Evolutionary conservation across 495 filamentous ascomycete species (phyloP).

Genomic region (Penicillium fimorum): DNA sequence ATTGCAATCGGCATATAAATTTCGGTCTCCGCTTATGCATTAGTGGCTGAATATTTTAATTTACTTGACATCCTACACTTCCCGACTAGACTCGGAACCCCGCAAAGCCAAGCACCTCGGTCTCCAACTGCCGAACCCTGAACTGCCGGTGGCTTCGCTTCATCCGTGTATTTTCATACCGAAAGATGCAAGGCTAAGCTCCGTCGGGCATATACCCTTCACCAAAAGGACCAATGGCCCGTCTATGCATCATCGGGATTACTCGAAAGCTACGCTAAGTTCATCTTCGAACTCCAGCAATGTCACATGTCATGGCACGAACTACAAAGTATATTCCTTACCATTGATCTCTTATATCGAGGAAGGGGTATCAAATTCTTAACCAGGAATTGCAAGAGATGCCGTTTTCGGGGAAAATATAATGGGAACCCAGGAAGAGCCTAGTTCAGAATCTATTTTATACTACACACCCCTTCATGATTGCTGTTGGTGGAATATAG

Average conservation of each 20-base stretch:
- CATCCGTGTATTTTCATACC: neutral
- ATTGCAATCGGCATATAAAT: too few relatives aligned
- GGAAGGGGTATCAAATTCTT: too few relatives aligned
- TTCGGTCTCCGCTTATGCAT: neutral
- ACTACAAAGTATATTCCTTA: too few relatives aligned
- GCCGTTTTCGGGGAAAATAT: too few relatives aligned
- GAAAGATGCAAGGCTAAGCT: neutral
- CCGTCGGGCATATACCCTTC: neutral
- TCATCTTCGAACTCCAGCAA: too few relatives aligned
- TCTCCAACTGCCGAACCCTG: conserved; percentile 5
- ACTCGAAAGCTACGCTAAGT: too few relatives aligned
- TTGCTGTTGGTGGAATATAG: neutral
- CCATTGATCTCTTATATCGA: too few relatives aligned
- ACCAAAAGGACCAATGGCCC: neutral
- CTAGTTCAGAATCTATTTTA: too few relatives aligned
- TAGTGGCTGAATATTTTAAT: neutral
- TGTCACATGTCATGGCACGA: too few relatives aligned
- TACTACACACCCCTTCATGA: neutral
- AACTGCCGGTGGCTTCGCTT: conserved; percentile 1
- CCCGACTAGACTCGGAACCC: neutral
- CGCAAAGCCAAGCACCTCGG: conserved; percentile 13
- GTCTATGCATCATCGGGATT: neutral
- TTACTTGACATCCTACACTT: too few relatives aligned
- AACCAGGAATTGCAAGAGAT: too few relatives aligned
- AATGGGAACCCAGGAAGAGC: too few relatives aligned